Evolutionary conservation across 1,284 basidiomycete species (phyloP), one percentile per base, ranked within the genome.

Genomic region (Rhodotorula mucilaginosa): DNA sequence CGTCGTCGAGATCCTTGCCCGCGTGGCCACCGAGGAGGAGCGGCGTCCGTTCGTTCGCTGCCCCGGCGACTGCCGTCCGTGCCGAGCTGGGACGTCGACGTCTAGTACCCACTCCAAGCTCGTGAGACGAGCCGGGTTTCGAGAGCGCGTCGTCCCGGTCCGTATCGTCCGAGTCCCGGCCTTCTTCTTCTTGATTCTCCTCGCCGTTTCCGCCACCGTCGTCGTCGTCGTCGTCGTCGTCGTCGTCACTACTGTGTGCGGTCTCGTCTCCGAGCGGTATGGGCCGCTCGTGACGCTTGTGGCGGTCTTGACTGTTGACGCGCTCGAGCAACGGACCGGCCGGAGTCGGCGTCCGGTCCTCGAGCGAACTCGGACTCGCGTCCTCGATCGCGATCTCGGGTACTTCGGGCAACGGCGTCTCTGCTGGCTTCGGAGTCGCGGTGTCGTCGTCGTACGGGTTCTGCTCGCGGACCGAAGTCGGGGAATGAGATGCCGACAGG

Each of bases 31-130:
- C 29, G 12, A 74, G 59, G 12, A 74, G 59, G 12, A 73, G 48
- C 12, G 72, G 74, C 3, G 72, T 73, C 19, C 67, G 57, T 49
- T 75, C 74, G 47, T 34, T 31, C n/a, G 62, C 46, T 44, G 10
- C 39, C 54, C 12, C 51, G 13, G 4, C 54, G 13, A 21, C 15
- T 29, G 26, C 54, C 2, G 54, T 29, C 54, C 16, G 31, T 34
- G 18, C 39, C 58, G n/a, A 46, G 56, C 31, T 48, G 31, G 13
- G 54, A 13, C 31, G 12, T 51, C 59, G 23, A 15, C 49, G 18
- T 60, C 31, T 3, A 6, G 63, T 15, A 58, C 68, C n/a, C 16
- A 56, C n/a, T 16, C 54, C 54, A 16, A 21, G 58, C 39, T 51
- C 65, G 39, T 44, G 39, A 44, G 39, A 44, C 23, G 21, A 48